phyloP scores from a whole-genome alignment of 129 eudicot species.

The Saussurea involucrata region DNA sequence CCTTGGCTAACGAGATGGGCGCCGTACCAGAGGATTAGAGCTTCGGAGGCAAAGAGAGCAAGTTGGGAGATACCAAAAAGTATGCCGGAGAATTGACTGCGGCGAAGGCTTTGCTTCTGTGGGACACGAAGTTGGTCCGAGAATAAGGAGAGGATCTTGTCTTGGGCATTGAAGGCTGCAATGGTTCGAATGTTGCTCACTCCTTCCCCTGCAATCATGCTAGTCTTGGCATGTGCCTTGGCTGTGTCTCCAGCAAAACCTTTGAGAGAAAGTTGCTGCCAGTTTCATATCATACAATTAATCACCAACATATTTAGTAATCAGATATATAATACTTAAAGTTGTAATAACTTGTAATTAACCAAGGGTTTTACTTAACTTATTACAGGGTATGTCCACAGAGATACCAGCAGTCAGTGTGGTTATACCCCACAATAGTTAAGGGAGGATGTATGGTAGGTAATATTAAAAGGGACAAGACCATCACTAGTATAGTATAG shows the following conservation, averaged over 20 bases:
- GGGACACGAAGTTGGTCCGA: conserved; percentile 69
- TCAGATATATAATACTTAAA: neutral
- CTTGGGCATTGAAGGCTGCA: conserved; percentile 96
- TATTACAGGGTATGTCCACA: neutral
- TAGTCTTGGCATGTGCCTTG: conserved; percentile 94
- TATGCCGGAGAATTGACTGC: conserved; percentile 71
- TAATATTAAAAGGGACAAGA: conserved; percentile 6
- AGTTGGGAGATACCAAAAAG: conserved; percentile 92
- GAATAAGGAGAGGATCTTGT: conserved; percentile 70
- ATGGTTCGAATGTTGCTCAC: conserved; percentile 96
- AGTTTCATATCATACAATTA: neutral
- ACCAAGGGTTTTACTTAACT: neutral
- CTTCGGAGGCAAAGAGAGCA: conserved; percentile 87
- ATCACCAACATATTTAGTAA: neutral
- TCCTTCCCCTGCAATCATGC: conserved; percentile 99
- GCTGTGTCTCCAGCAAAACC: conserved; percentile 99
- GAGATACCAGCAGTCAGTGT: conserved; percentile 16
- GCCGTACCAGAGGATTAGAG: conserved; percentile 94
- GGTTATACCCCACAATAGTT: neutral
- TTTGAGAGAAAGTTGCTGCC: conserved; percentile 88
- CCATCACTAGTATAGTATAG: no score
- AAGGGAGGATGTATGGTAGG: neutral
- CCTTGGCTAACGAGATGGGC: conserved; percentile 78
- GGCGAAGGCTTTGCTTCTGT: conserved; percentile 62
- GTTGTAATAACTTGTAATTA: neutral